Conservation (phyloP, 352 stramenopile species). For the Globisporangium paroecandrum region DNA sequence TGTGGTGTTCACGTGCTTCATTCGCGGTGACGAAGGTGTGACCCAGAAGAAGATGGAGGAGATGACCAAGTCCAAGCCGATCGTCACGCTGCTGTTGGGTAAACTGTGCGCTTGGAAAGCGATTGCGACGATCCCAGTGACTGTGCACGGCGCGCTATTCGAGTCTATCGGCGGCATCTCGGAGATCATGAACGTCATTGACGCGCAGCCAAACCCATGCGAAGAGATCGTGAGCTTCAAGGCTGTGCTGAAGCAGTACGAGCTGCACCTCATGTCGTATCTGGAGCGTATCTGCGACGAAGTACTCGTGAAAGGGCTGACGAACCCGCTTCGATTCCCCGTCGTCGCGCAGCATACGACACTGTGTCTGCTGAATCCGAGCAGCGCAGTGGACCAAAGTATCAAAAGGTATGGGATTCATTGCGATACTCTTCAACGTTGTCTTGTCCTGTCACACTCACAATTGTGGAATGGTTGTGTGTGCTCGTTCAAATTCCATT, state of each 20-base stretch:
- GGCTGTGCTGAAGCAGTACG: constrained; percentile 44
- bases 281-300: constrained; percentile 63
- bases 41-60: constrained; percentile 25
- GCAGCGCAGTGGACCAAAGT: constrained; percentile 41
- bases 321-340: constrained; percentile 72
- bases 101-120: constrained; percentile 54
- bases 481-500: background rate
- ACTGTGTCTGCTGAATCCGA: constrained; percentile 72
- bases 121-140: constrained; percentile 72
- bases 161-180: constrained; percentile 74
- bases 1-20: constrained; percentile 49
- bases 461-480: background rate
- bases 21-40: constrained; percentile 17
- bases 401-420: constrained; percentile 54
- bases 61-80: constrained; percentile 46
- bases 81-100: constrained; percentile 58
- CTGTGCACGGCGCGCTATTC: constrained; percentile 77
- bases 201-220: constrained; percentile 24
- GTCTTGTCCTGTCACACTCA: background rate
- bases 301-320: constrained; percentile 68
- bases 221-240: constrained; percentile 33
- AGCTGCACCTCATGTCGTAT: constrained; percentile 49
- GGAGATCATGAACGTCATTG: constrained; percentile 58
- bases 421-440: background rate
- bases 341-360: constrained; percentile 79